Evolutionary conservation across 441 rosid species (phyloP), one percentile per base, ranked within the genome.

Genomic region (Iberis amara): DNA sequence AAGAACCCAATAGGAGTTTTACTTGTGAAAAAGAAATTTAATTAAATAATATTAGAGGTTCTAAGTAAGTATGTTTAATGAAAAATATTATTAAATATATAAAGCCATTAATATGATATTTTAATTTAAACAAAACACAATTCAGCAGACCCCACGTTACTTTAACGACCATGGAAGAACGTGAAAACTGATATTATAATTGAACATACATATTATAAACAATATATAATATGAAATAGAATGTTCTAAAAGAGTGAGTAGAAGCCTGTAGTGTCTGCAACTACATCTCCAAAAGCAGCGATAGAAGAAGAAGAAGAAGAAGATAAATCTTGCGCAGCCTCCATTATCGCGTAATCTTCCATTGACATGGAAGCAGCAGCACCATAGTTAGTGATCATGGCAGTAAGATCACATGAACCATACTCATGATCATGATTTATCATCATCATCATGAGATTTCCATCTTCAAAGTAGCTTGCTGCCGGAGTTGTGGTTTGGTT

Each of bases 341-440:
- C 55, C 51, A 58, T 57, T 39, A 12, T 43, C 4, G 60, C 69
- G 46, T 69, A 62, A 33, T 66, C 53, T 12, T 59, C 66, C 66
- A 66, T 53, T 3, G 71, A 54, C 47, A 59, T 55, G 6, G 66
- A 48, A 41, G 48, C 43, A 30, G 49, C 66, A 41, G 43, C 48
- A 48, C 56, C 61, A 38, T 67, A 76, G 47, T 66, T 61, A 35
- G 73, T 74, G 63, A 80, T 67, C 65, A 82, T 72, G 33, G 79
- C 70, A 35, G 84, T 67, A 18, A 84, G 78, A 61, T 86, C 94
- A 60, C 78, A 71, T 0, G 73, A 70, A 62, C 70, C 64, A 51
- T 72, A 57, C 35, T 73, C 66, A 61, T 53, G 56, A 47, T 42
- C 35, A 66, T 66, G 32, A 37, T 59, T 31, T 1, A 31, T 31